phyloP scores from a whole-genome alignment of 768 basidiomycete genomes.

The Coprinellus aureogranulatus region DNA sequence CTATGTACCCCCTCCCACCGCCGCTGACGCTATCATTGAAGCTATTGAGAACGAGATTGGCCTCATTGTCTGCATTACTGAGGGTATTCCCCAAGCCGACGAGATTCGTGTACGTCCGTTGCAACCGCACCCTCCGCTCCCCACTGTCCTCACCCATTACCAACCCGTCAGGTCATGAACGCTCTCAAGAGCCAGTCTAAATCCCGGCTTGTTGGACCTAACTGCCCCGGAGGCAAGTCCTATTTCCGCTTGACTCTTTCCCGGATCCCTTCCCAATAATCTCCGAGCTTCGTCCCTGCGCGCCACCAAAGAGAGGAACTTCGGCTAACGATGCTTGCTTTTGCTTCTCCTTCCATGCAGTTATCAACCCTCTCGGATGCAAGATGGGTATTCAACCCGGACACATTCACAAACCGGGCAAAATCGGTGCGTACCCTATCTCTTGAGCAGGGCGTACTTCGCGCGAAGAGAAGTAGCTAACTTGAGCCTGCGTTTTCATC shows the following conservation, averaged over 20 bases:
- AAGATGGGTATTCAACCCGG: conserved; percentile 99
- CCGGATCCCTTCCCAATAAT: background rate
- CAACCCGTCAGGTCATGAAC: conserved; percentile 71
- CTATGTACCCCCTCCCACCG: conserved; percentile 96
- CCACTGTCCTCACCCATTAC: background rate
- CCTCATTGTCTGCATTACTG: conserved; percentile 96
- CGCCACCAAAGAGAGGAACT: background rate
- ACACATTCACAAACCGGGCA: conserved; percentile 95
- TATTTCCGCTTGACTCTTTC: background rate
- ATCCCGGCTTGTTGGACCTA: conserved; percentile 95
- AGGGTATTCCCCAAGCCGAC: conserved; percentile 96
- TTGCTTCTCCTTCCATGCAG: conserved; percentile 24
- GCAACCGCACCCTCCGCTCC: background rate
- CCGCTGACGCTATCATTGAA: conserved; percentile 96
- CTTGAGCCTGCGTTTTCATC: background rate
- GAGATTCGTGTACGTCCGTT: conserved; percentile 74
- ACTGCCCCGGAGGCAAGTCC: conserved; percentile 81
- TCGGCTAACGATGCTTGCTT: background rate
- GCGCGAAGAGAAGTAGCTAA: background rate
- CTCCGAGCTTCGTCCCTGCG: background rate
- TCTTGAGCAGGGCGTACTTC: background rate
- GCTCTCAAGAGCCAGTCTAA: conserved; percentile 92
- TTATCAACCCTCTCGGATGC: conserved; percentile 96
- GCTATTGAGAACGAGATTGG: conserved; percentile 98
- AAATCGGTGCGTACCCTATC: conserved; percentile 64